phyloP scores from a whole-genome alignment of 768 basidiomycete genomes.

The Suillus brevipes region DNA sequence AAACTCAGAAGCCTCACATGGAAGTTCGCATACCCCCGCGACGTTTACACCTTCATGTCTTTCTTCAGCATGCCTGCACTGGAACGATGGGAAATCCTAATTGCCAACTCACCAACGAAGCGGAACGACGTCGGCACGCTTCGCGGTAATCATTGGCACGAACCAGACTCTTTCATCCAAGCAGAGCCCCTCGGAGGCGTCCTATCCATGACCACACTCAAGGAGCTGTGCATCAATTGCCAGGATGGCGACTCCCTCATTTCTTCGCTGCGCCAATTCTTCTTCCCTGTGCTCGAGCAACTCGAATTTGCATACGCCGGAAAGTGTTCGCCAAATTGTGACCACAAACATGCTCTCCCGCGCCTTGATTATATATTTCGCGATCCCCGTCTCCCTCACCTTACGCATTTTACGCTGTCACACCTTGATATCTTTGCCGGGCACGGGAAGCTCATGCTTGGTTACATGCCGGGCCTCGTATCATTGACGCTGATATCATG shows the following conservation, averaged over 20 bases:
- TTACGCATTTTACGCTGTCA: slow-evolving; percentile 53
- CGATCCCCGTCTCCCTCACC: slow-evolving; percentile 51
- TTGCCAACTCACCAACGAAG: slow-evolving; percentile 36
- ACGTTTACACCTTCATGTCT: slow-evolving; percentile 45
- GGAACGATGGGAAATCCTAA: slow-evolving; percentile 44
- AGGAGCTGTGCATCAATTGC: slow-evolving; percentile 45
- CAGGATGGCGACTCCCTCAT: slow-evolving; percentile 39
- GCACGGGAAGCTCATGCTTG: slow-evolving; percentile 43
- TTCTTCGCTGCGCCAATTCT: slow-evolving; percentile 42
- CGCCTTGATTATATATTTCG: slow-evolving; percentile 54
- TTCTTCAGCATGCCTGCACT: slow-evolving; percentile 42
- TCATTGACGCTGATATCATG: slow-evolving; percentile 50
- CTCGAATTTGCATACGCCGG: slow-evolving; percentile 45
- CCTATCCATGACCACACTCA: slow-evolving; percentile 33
- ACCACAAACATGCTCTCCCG: slow-evolving; percentile 36
- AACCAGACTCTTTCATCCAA: slow-evolving; percentile 32
- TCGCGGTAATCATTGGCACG: slow-evolving; percentile 31
- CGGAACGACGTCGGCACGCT: slow-evolving; percentile 27
- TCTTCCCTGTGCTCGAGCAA: slow-evolving; percentile 45
- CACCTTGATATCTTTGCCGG: slow-evolving; percentile 44
- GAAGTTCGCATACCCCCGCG: slow-evolving; percentile 44
- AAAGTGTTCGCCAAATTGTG: slow-evolving; percentile 15
- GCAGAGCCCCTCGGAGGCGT: slow-evolving; percentile 27
- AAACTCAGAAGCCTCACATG: slow-evolving; percentile 47
- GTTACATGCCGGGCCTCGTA: slow-evolving; percentile 51